Base-by-base conservation (phyloP, 2,329 filamentous ascomycete species). In the Colletotrichum sp. region DNA sequence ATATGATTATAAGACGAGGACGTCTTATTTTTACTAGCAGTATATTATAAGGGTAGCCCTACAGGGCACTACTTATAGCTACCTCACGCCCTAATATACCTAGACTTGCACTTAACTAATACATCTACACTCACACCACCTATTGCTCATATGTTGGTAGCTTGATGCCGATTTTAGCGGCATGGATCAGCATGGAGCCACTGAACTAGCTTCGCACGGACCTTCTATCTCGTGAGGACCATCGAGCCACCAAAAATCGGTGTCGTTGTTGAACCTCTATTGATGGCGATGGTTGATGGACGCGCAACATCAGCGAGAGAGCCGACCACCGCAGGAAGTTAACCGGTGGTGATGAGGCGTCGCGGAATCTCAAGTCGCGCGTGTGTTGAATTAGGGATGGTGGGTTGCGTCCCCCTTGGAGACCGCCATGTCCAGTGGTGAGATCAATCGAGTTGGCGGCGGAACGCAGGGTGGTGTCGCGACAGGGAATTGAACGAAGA, bases 261-360 rank as follows among this genome's bases (percentile, higher is more conserved):
- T 32, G 10, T 12, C 30, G 30, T 34, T 34, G 30, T 34, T 34
- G 9, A 34, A 34, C 2, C 7, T 34, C 34, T 7, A 16, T 36
- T 36, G 6, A 10, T 18, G 8, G 16, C 18, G 16, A n/a, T 5
- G 8, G 13, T n/a, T 44, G 8, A 44, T 9, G 16, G 39, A 44
- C 39, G 16, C 8, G 39, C 8, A 18, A 16, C 2, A 39, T 16
- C 15, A 16, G 0, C 15, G 2, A 36, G 1, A 8, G 15, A 1
- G 34, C 34, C 34, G 6, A 34, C 34, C 13, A 15, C 34, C 4
- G 15, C 15, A 16, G 15, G 3, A 16, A 18, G 39, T 3, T 4
- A 9, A 44, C 8, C 1, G 5, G 8, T n/a, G 5, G 39, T n/a
- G 16, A 44, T 18, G 16, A 44, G 39, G 39, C 2, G 16, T 18